These are phyloP conservation scores for Alternaria sp. DNA, from an alignment of 2,329 filamentous ascomycete genomes.

Conservation along the genomic window DNA sequence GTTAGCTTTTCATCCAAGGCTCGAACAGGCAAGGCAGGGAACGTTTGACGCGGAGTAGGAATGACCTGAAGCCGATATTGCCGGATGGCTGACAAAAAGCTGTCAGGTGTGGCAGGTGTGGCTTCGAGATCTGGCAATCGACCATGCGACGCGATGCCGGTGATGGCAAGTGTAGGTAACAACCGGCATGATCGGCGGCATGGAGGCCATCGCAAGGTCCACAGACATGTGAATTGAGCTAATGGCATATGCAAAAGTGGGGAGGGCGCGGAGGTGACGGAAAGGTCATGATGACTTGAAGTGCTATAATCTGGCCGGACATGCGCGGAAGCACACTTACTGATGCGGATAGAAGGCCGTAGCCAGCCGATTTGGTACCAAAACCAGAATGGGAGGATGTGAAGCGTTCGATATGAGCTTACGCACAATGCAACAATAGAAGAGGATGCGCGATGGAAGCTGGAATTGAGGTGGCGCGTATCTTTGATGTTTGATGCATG, in stretches of 20 bases:
- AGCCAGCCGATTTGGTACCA: conserved; percentile 7
- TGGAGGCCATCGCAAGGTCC: conserved; percentile 1
- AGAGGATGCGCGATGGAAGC: conserved; percentile 3
- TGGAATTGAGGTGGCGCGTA: conserved; percentile 16
- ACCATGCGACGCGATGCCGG: conserved; percentile 15
- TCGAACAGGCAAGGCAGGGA: conserved; percentile 18
- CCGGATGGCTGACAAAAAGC: conserved; percentile 27
- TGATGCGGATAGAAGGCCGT: conserved; percentile 17
- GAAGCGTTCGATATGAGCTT: neutral
- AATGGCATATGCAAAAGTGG: conserved; percentile 23
- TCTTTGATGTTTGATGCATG: conserved; percentile 17
- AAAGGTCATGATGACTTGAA: conserved; percentile 34
- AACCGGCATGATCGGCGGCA: conserved; percentile 3
- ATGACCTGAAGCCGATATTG: conserved; percentile 30
- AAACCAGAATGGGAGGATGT: neutral
- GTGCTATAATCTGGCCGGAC: conserved; percentile 29
- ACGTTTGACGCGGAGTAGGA: conserved; percentile 9
- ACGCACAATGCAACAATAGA: conserved; percentile 6
- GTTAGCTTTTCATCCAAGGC: conserved; percentile 34
- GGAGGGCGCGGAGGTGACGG: conserved; percentile 34
- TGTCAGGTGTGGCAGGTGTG: neutral
- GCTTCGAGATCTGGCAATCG: conserved; percentile 6
- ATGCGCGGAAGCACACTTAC: conserved; percentile 31
- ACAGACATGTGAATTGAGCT: conserved; percentile 16
- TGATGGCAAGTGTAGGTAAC: conserved; percentile 26